Conservation (phyloP, 164 flowering plant species). For the Magnolia officinalis region DNA sequence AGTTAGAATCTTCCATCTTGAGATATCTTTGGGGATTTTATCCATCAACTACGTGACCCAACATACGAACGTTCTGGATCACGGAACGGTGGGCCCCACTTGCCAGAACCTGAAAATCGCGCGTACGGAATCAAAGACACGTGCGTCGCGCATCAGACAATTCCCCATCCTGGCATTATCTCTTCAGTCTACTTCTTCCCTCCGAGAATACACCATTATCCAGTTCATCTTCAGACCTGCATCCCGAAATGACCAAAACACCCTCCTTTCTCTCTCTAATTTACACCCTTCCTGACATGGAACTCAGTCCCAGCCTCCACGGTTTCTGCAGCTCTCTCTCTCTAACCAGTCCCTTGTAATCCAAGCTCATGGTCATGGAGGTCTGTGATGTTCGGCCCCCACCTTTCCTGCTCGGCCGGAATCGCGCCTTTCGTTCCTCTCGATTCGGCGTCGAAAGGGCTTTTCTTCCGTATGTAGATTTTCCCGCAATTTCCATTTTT, state of each 20-base stretch:
- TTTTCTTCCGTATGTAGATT: conserved; percentile 28
- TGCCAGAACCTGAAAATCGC: no score
- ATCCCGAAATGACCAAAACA: conserved; percentile 14
- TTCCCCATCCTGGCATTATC: background rate
- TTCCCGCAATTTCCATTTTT: background rate
- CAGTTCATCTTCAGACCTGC: background rate
- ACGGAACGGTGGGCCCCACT: no score
- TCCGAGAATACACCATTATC: background rate
- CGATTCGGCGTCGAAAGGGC: conserved; percentile 15
- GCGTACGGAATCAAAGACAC: background rate
- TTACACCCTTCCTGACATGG: conserved; percentile 4
- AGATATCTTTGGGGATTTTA: no score
- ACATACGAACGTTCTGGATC: no score
- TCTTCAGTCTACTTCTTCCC: background rate
- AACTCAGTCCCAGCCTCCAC: conserved; percentile 7
- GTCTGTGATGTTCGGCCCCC: conserved; percentile 25
- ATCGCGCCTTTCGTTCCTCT: conserved; percentile 21
- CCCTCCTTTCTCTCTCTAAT: conserved; percentile 4
- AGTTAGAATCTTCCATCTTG: no score
- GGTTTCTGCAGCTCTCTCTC: conserved; percentile 17
- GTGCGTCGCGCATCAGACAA: background rate
- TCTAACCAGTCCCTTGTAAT: background rate
- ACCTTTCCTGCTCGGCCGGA: conserved; percentile 12
- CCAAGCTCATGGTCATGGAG: conserved; percentile 21
- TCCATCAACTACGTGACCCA: no score